Conservation (phyloP, 352 stramenopile genomes). For the Phytopythium cucurbitacearum region DNA sequence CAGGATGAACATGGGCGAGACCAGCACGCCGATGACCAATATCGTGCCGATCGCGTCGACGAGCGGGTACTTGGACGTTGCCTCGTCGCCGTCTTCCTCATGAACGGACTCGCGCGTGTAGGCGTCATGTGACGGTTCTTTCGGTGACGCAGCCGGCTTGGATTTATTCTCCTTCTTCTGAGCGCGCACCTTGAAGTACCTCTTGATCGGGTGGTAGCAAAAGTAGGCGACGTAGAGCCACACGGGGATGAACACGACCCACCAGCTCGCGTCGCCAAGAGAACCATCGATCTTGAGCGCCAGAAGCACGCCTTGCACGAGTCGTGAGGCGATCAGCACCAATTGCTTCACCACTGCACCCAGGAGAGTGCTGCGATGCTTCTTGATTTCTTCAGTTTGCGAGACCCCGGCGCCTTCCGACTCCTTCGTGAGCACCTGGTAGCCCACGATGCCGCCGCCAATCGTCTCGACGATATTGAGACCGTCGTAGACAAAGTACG, state of each 20-base stretch:
- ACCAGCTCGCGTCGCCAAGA: conserved; percentile 61
- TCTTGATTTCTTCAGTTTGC: conserved; percentile 65
- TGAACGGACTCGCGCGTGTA: conserved; percentile 74
- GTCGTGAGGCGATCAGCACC: conserved; percentile 41
- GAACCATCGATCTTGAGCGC: conserved; percentile 63
- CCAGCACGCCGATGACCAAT: conserved; percentile 42
- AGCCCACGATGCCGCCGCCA: conserved; percentile 48
- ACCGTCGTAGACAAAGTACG: conserved; percentile 77
- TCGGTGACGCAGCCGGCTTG: conserved; percentile 22
- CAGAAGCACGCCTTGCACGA: conserved; percentile 62
- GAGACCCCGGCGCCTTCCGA: conserved; percentile 69
- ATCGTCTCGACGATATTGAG: conserved; percentile 70
- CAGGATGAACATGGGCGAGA: conserved; percentile 80
- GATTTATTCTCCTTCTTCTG: conserved; percentile 26
- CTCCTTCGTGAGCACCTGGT: conserved; percentile 68
- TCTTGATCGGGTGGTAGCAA: conserved; percentile 41
- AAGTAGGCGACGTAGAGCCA: conserved; percentile 75
- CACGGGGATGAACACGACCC: conserved; percentile 73
- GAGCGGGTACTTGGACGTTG: conserved; percentile 45
- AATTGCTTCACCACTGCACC: conserved; percentile 29
- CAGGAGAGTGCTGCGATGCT: conserved; percentile 43
- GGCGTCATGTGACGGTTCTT: conserved; percentile 49
- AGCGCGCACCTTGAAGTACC: conserved; percentile 44
- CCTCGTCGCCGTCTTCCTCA: conserved; percentile 48
- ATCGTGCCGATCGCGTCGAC: conserved; percentile 55